Conservation (phyloP, 208 protist genomes). For the Crithidia brevicula region DNA sequence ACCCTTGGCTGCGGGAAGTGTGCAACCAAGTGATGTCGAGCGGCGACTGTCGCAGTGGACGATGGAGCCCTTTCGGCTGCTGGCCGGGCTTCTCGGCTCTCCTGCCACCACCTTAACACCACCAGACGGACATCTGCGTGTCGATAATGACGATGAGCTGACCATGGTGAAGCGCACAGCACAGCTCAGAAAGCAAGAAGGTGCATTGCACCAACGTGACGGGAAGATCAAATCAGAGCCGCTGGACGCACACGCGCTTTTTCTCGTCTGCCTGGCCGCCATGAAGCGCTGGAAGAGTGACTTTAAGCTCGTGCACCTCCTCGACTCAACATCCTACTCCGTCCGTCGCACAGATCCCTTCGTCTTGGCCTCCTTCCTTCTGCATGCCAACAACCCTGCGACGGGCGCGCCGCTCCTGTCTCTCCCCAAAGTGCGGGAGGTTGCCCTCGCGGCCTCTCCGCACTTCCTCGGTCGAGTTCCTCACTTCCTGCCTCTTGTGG, state of each 20-base stretch:
- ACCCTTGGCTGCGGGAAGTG: neutral
- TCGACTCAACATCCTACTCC: constrained; percentile 41
- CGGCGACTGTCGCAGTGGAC: constrained; percentile 10
- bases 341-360: constrained; percentile 58
- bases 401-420: constrained; percentile 30
- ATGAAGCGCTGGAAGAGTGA: constrained; percentile 39
- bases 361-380: constrained; percentile 47
- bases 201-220: too few relatives aligned
- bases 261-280: constrained; percentile 34
- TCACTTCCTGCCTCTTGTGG: constrained; percentile 27
- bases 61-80: constrained; percentile 24
- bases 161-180: neutral
- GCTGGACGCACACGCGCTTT: constrained; percentile 29
- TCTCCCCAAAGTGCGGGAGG: constrained; percentile 35
- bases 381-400: constrained; percentile 19
- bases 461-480: constrained; percentile 25
- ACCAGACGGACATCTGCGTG: neutral
- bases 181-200: too few relatives aligned
- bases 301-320: constrained; percentile 12
- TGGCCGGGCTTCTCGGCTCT: neutral
- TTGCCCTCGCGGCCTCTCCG: constrained; percentile 29
- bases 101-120: neutral
- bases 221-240: too few relatives aligned
- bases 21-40: neutral
- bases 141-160: neutral